Evolutionary conservation across 2,329 filamentous ascomycete species (phyloP), one percentile per base, ranked within the genome.

Genomic region (Curvularia hawaiiensis): DNA sequence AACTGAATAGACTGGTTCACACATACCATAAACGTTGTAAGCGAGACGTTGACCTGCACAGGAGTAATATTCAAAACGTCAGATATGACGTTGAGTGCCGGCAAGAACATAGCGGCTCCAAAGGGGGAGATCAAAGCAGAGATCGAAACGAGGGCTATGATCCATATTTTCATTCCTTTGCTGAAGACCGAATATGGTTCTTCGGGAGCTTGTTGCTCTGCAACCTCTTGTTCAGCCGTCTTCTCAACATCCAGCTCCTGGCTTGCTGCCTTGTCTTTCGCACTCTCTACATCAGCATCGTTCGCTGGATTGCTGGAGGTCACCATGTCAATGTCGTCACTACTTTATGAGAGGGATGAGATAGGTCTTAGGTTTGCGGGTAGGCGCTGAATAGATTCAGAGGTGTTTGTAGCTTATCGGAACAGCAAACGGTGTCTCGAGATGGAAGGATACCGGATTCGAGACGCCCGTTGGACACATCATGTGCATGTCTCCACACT

Each of bases 41-140:
- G 71, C 0, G 82, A 83, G 43, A 84, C 67, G 58, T 84, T 83
- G 51, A 82, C 78, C 54, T 77, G 72, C 1, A 78, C 75, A 6
- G 70, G 71, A 1, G 79, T 76, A 1, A 83, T 79, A 22, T 77
- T 50, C 20, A 83, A 65, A 8, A 79, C 76, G 3, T 64, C 55
- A 0, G 70, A 74, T 56, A 68, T 71, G 64, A 63, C 67, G 28
- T 72, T 73, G 38, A 78, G 52, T 1, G 71, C 74, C 4, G 76
- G 77, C 33, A 74, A 72, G 55, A 77, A 78, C 16, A 75, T 75
- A 7, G 70, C 74, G 1, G 71, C 76, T 1, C 75, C 74, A 43
- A 77, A 69, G 1, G 83, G 83, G 3, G 82, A 84, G 70, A 85
- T 84, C 30, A 85, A 72, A 4, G 70, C 70, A 1, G 71, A 74